Evolutionary conservation across 306 rosid genomes (phyloP), one percentile per base, ranked within the genome.

Genomic region (Corylus heterophylla): DNA sequence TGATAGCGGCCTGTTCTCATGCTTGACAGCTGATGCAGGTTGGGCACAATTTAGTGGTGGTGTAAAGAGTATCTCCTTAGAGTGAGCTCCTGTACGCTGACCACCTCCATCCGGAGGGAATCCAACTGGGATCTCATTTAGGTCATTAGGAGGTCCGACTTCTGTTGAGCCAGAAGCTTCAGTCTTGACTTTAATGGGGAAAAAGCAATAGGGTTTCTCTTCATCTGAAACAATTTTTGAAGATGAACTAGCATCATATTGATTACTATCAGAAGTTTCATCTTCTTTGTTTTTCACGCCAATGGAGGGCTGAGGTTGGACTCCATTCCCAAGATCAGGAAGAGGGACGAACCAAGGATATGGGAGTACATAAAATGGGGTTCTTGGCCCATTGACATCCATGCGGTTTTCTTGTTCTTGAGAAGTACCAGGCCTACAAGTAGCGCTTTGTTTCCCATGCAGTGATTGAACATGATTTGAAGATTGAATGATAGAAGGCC

Each of bases 321-420:
- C 69, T 29, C 80, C 86, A 69, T 79, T 89, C 86, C 89, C 89
- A 69, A 59, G 83, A 45, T 84, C 92, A 16, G 86, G 87, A 77
- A 74, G 86, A 54, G 98, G 93, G 76, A 89, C 83, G 80, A 88
- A 62, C 98, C 94, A 96, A 77, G 98, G 95, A 82, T 81, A 89
- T 3, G 93, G 99, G 50, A 91, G 59, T 73, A 93, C 74, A 78
- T 87, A 93, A 51, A 83, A 71, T 4, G 97, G 96, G 56, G 85
- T 80, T 81, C 83, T 89, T 7, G 82, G 64, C 78, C 73, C 87
- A 50, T 78, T 78, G 69, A 78, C 83, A 54, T 75, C 86, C 58
- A 45, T 35, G 74, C 22, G 73, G 78, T 74, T 85, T 22, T 86
- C 90, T 78, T 84, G 89, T 80, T 83, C 88, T 78, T 54, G 82